Conservation (phyloP, 306 rosid genomes). For the peach (Prunus persica) region DNA sequence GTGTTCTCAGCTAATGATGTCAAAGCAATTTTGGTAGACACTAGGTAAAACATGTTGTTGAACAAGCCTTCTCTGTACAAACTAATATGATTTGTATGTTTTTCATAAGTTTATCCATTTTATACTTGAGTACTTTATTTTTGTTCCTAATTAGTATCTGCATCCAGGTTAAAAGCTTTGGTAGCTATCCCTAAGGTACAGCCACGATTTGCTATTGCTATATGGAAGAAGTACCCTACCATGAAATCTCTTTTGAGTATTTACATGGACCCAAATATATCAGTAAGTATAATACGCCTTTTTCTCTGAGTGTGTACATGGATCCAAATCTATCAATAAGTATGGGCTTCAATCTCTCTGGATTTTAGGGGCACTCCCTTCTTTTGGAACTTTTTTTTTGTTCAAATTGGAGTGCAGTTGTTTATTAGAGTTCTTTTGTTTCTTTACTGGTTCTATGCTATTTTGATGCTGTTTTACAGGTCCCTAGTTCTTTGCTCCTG, state of each 20-base stretch:
- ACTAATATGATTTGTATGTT: neutral
- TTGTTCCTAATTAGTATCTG: slow-evolving; percentile 25
- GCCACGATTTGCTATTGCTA: slow-evolving; percentile 86
- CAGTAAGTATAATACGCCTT: slow-evolving; percentile 42
- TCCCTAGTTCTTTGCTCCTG: neutral
- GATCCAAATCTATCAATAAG: slow-evolving; percentile 22
- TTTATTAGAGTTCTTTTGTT: neutral
- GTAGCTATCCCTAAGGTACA: slow-evolving; percentile 94
- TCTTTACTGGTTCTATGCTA: neutral
- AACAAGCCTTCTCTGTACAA: neutral
- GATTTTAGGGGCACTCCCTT: neutral
- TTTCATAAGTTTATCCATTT: neutral
- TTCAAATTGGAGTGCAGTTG: neutral
- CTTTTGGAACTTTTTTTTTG: neutral
- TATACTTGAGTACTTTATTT: neutral
- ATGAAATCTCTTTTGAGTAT: slow-evolving; percentile 78
- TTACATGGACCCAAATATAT: slow-evolving; percentile 75
- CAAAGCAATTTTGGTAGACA: neutral
- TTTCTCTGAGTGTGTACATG: slow-evolving; percentile 48
- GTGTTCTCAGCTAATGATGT: neutral
- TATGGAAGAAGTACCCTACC: slow-evolving; percentile 87
- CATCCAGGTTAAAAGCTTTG: slow-evolving; percentile 84
- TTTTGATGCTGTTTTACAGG: neutral
- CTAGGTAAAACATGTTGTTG: neutral
- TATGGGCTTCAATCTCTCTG: neutral